Base-by-base conservation (phyloP, 306 rosid species). In the Rubus idaeus region DNA sequence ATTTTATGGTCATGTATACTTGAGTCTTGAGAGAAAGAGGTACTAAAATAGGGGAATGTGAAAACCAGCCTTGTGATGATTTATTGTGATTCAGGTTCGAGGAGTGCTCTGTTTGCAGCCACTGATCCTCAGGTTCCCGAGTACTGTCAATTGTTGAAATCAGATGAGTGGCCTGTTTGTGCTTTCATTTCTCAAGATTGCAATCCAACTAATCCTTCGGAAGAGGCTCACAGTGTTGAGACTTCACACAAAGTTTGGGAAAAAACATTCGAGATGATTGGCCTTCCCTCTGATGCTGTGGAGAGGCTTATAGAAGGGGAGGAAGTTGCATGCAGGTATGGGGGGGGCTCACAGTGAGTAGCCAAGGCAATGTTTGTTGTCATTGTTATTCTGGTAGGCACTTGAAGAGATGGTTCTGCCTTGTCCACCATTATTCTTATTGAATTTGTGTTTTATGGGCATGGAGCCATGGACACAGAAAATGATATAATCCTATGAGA, bases 61-160 rank as follows among this genome's bases (percentile, higher is more conserved):
- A 52, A 63, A 50, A 30, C 53, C 11, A 37, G 23, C 40, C 30
- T 52, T 72, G 11, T 49, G 21, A 14, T 47, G 14, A 72, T 71
- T 39, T 51, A 13, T 55, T 42, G 40, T 60, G 50, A 66, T 88
- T 81, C 88, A 95, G 98, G 98, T 88, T 83, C 97, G 2, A 87
- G 98, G 90, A 95, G 97, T 67, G 70, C 96, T 9, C 96, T 94
- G 41, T 94, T 94, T 77, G 93, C 98, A 9, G 97, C 97, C 46
- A 92, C 97, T 0, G 98, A 94, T 83, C 97, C 98, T 76, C 96
- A 92, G 77, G 87, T 94, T 82, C 75, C 90, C 0, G 97, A 95
- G 74, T 95, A 92, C 75, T 92, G 97, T 56, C 96, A 95, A 49
- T 74, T 89, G 79, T 79, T 95, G 87, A 95, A 89, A 87, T 50